These are phyloP conservation scores for Senna tora DNA, from an alignment of 306 rosid genomes.

Conservation along the genomic window DNA sequence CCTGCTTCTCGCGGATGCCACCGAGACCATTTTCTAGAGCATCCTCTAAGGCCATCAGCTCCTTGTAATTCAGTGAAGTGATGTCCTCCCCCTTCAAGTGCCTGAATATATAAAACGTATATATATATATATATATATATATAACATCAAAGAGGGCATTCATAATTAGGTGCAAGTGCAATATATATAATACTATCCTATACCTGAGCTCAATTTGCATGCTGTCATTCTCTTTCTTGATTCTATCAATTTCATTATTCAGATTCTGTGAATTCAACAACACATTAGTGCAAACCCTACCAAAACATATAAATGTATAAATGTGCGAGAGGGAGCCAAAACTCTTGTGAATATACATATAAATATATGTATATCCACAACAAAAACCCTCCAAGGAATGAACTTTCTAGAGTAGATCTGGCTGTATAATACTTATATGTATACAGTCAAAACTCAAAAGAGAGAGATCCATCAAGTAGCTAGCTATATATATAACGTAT, in stretches of 20 bases:
- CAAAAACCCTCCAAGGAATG: conserved; percentile 5
- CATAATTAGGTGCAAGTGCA: not conserved
- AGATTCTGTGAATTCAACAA: conserved; percentile 61
- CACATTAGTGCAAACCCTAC: conserved; percentile 25
- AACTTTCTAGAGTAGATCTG: conserved; percentile 34
- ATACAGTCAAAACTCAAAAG: too few relatives aligned
- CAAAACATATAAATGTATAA: not conserved
- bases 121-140: too few relatives aligned
- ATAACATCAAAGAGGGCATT: not conserved
- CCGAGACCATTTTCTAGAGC: conserved; percentile 76
- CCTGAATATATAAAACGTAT: conserved; percentile 53
- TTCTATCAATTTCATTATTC: conserved; percentile 75
- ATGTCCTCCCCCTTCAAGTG: conserved; percentile 91
- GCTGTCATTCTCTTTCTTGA: conserved; percentile 89
- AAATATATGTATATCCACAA: too few relatives aligned
- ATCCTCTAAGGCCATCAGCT: conserved; percentile 66
- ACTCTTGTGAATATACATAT: too few relatives aligned
- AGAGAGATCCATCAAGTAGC: too few relatives aligned
- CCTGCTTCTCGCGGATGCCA: conserved; percentile 65
- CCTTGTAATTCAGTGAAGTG: conserved; percentile 67
- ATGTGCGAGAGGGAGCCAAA: not conserved
- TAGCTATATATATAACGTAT: too few relatives aligned
- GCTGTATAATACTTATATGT: too few relatives aligned
- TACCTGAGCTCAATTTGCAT: conserved; percentile 88
- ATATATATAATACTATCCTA: not conserved